Evolutionary conservation across 192 early-diverging fungal species (phyloP), one percentile per base, ranked within the genome.

Genomic region (Podila verticillata): DNA sequence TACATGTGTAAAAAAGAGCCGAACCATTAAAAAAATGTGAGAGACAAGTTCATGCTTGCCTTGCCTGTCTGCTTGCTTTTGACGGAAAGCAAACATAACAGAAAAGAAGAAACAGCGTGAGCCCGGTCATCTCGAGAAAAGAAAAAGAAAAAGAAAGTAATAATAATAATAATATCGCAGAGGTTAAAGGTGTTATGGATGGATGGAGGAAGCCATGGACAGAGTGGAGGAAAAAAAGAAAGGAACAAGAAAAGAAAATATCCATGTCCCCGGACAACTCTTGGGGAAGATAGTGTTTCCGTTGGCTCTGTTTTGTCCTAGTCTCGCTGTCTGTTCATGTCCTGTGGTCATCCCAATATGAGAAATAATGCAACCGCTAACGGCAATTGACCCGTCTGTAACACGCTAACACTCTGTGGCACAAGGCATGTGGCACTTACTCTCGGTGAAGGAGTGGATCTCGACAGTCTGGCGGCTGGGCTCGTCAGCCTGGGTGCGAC

Each of bases 391-490:
- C n/a, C n/a, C n/a, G 54, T 47, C 44, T 26, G 24, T 24, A 54
- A 24, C 22, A 26, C 24, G 20, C 24, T 54, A 7, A 6, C 49
- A 22, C 22, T 6, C 15, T 22, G 24, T 19, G 20, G 48, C 20
- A 48, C 9, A 10, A 6, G 15, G 15, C 51, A 54, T 17, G 20
- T 32, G 29, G 3, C 30, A 78, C 83, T 74, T 83, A 96, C 94
- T 83, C 83, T 98, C 95, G 62, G 95, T 93, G 24, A 97, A 91
- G 28, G 93, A 93, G 72, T 92, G 87, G 84, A 99, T 98, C 85
- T 98, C 96, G 29, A 95, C 96, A 19, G 97, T 99, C 88, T 98
- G 95, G 67, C 95, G 92, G 56, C 90, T 84, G 59, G 91, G 87
- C 74, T 97, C 96, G 82, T 91, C 89, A 63, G 89, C 91, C 62